These are phyloP conservation scores for Thalassiosira pacifica DNA, from an alignment of 352 stramenopile genomes.

Conservation along the genomic window DNA sequence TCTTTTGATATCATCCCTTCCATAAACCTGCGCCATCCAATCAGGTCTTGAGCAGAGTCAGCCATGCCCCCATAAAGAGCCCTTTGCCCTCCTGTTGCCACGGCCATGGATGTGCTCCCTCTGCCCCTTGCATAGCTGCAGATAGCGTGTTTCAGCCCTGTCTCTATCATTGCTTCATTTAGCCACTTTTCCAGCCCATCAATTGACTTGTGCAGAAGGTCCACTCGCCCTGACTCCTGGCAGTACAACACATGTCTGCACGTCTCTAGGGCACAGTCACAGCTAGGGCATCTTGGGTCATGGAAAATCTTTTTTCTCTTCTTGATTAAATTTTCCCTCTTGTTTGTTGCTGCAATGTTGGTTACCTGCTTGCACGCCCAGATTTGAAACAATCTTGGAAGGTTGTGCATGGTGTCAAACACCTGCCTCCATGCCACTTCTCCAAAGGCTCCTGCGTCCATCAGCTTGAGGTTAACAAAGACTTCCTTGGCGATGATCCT, in stretches of 20 bases:
- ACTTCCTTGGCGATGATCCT: background rate
- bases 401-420: background rate
- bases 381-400: background rate
- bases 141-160: background rate
- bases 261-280: background rate
- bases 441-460: background rate
- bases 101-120: background rate
- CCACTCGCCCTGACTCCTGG: constrained; percentile 11
- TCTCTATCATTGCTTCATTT: constrained; percentile 11
- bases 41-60: background rate
- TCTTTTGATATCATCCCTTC: constrained; percentile 34
- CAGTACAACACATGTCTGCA: constrained; percentile 16
- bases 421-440: background rate
- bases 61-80: too few species aligned
- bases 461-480: background rate
- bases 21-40: constrained; percentile 23
- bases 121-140: background rate
- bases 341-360: constrained; percentile 26
- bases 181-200: constrained; percentile 32
- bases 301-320: background rate
- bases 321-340: background rate
- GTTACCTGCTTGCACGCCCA: constrained; percentile 7
- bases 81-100: background rate
- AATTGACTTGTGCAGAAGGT: background rate
- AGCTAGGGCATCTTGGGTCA: constrained; percentile 15